Conservation (phyloP, 768 basidiomycete genomes). For the Russula emetica region DNA sequence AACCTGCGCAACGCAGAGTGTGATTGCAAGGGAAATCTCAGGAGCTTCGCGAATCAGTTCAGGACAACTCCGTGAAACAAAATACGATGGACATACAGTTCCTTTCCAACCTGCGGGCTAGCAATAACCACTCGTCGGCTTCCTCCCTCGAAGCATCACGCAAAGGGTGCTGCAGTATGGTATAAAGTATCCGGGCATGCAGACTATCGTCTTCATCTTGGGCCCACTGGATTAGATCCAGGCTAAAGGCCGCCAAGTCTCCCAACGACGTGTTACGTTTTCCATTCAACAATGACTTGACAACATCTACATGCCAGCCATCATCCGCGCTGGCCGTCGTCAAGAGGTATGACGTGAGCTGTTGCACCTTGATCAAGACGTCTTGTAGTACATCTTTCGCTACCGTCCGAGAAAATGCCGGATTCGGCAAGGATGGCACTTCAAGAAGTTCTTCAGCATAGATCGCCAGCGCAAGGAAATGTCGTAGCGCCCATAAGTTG, state of each 20-base stretch:
- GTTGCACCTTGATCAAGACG: slow-evolving; percentile 46
- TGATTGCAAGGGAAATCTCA: slow-evolving; percentile 61
- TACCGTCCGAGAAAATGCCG: slow-evolving; percentile 44
- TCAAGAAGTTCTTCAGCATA: slow-evolving; percentile 60
- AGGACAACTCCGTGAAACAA: not conserved
- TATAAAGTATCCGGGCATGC: slow-evolving; percentile 56
- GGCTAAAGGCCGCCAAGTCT: slow-evolving; percentile 34
- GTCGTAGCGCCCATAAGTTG: slow-evolving; percentile 64
- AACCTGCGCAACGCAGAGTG: slow-evolving; percentile 54
- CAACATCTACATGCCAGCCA: slow-evolving; percentile 46
- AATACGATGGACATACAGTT: slow-evolving; percentile 44
- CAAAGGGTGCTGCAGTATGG: slow-evolving; percentile 56
- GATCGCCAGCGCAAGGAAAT: slow-evolving; percentile 58
- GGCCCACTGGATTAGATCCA: slow-evolving; percentile 35
- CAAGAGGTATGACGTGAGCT: slow-evolving; percentile 61
- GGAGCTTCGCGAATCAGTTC: slow-evolving; percentile 48
- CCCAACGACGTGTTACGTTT: slow-evolving; percentile 28
- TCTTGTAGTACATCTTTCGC: slow-evolving; percentile 37
- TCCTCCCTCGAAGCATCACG: slow-evolving; percentile 58
- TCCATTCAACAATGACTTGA: slow-evolving; percentile 36
- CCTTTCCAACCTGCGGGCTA: slow-evolving; percentile 62
- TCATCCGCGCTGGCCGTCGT: slow-evolving; percentile 42
- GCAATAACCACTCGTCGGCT: slow-evolving; percentile 69
- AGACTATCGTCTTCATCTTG: slow-evolving; percentile 44
- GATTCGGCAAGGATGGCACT: slow-evolving; percentile 46